Conservation (phyloP, 2,329 filamentous ascomycete genomes). For the Pseudogymnoascus sp. region DNA sequence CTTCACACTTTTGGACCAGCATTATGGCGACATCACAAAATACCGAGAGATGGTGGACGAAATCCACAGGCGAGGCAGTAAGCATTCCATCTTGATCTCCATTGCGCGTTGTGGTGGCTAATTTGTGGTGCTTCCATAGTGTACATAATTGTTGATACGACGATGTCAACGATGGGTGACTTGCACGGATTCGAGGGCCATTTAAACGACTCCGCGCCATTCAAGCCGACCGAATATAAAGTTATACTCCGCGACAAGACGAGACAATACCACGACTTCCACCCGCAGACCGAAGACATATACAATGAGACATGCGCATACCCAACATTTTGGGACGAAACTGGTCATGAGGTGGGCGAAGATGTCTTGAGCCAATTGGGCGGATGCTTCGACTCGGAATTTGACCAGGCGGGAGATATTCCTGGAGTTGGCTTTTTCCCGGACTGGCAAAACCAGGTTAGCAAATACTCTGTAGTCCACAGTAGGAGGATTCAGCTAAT, state of each 20-base stretch:
- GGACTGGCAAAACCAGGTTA: conserved; percentile 5
- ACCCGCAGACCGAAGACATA: conserved; percentile 33
- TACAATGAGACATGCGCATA: conserved; percentile 48
- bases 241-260: conserved; percentile 35
- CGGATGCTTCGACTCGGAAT: conserved; percentile 42
- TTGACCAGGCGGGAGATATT: conserved; percentile 43
- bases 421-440: conserved; percentile 23
- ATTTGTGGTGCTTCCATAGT: conserved; percentile 24
- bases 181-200: conserved; percentile 52
- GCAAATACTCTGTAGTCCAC: conserved; percentile 7
- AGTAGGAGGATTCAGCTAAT: conserved; percentile 55
- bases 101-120: not conserved
- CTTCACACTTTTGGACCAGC: conserved; percentile 53
- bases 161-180: conserved; percentile 56
- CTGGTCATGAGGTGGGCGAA: conserved; percentile 46
- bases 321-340: conserved; percentile 53
- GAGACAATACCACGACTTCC: conserved; percentile 49
- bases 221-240: conserved; percentile 46
- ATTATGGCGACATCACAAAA: conserved; percentile 49
- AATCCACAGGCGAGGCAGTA: conserved; percentile 46
- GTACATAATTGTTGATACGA: conserved; percentile 60
- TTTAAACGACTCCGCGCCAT: conserved; percentile 51
- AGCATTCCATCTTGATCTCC: not conserved
- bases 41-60: conserved; percentile 51
- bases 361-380: conserved; percentile 32